Conservation (phyloP, 805 yeast genomes). For the Pichia nakasei region DNA sequence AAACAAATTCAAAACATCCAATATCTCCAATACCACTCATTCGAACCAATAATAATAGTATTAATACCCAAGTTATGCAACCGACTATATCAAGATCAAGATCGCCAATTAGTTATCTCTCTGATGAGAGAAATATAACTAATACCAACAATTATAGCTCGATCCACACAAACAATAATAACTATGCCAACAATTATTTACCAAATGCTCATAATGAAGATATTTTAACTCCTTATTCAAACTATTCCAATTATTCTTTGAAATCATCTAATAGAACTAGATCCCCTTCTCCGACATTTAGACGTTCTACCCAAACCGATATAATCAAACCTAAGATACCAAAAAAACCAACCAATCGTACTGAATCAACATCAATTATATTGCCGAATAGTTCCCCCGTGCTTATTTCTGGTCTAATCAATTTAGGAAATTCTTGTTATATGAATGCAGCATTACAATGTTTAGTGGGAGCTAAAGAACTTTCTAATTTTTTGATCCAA, state of each 20-base stretch:
- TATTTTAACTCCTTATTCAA: background rate
- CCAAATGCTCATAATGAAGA: too few relatives aligned
- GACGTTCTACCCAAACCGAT: background rate
- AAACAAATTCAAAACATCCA: background rate
- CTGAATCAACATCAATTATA: background rate
- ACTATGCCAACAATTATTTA: background rate
- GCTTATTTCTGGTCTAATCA: conserved; percentile 60
- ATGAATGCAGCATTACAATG: conserved; percentile 91
- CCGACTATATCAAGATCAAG: background rate
- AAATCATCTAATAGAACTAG: background rate
- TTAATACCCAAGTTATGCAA: background rate
- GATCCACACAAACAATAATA: background rate
- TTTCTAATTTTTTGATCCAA: conserved; percentile 53
- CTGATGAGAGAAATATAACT: background rate
- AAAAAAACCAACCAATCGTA: background rate
- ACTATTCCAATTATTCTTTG: background rate
- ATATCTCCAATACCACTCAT: background rate
- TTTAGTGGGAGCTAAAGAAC: conserved; percentile 59
- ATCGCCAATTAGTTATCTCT: background rate
- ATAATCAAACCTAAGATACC: background rate
- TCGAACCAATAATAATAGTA: background rate
- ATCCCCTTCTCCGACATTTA: background rate
- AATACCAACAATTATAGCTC: background rate
- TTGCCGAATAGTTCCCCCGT: conserved; percentile 6
- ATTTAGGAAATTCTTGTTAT: conserved; percentile 87